Percentiles rank a stretch among this genome's conserved stretches.
Evolutionary conservation across 2,329 filamentous ascomycete species (phyloP).

Genomic region (Cladophialophora exuberans): DNA sequence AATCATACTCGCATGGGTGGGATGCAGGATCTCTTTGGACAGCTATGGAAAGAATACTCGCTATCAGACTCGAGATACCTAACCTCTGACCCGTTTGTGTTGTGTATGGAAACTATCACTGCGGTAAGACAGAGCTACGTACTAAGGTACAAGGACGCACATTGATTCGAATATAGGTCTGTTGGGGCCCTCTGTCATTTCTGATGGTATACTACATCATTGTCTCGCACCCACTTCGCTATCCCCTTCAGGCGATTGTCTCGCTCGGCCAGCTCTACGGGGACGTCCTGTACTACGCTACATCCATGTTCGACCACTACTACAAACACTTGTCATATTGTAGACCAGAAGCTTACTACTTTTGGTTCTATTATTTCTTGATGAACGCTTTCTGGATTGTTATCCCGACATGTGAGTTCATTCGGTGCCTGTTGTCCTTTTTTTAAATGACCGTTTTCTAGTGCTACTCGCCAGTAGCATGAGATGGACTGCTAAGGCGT

Average conservation of each 20-base stretch:
- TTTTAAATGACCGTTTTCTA: constrained; percentile 23
- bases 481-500: constrained; percentile 40
- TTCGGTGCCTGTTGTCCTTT: neutral
- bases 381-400: constrained; percentile 71
- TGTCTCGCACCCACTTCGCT: constrained; percentile 58
- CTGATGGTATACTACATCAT: constrained; percentile 59
- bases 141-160: neutral
- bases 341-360: constrained; percentile 65
- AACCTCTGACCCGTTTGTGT: constrained; percentile 77
- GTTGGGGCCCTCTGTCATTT: constrained; percentile 66
- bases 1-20: constrained; percentile 68
- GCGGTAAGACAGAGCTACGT: constrained; percentile 54
- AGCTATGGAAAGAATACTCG: constrained; percentile 92
- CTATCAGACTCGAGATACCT: constrained; percentile 86
- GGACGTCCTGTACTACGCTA: constrained; percentile 66
- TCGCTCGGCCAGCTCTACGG: constrained; percentile 68
- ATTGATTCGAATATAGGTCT: constrained; percentile 43
- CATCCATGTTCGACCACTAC: constrained; percentile 64
- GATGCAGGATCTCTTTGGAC: constrained; percentile 73
- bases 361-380: constrained; percentile 67
- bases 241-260: constrained; percentile 63
- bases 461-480: constrained; percentile 45
- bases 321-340: constrained; percentile 59
- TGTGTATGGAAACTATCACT: constrained; percentile 86
- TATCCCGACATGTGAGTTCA: constrained; percentile 58